Percentiles rank a stretch among this genome's conserved stretches.
Evolutionary conservation across 2,329 filamentous ascomycete genomes (phyloP).

Genomic region (Domatiomyces globalis): DNA sequence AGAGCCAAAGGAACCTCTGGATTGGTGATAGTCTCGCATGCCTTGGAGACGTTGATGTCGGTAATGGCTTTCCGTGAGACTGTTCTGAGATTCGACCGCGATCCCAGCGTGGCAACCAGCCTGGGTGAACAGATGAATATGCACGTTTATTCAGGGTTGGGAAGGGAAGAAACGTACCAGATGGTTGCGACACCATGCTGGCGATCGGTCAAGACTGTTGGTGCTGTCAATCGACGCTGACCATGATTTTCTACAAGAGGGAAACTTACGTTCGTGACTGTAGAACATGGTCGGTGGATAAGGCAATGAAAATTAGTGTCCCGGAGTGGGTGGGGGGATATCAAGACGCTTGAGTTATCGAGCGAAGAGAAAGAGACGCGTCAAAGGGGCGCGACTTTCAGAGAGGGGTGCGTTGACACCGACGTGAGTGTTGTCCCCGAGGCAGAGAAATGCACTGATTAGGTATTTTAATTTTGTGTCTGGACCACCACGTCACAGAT

Average conservation of each 20-base stretch:
- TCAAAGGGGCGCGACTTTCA: constrained; percentile 10
- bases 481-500: not conserved
- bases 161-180: constrained; percentile 47
- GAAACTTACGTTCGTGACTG: constrained; percentile 69
- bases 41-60: constrained; percentile 71
- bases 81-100: constrained; percentile 54
- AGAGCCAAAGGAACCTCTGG: constrained; percentile 79
- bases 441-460: not conserved
- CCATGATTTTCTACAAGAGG: constrained; percentile 1
- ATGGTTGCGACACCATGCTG: constrained; percentile 90
- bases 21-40: constrained; percentile 75
- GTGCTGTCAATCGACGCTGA: constrained; percentile 15
- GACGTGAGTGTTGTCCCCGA: not conserved
- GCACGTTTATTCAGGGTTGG: not conserved
- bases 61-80: constrained; percentile 77
- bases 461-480: not conserved
- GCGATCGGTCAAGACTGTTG: constrained; percentile 59
- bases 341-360: not conserved
- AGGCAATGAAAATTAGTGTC: constrained; percentile 1
- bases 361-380: constrained; percentile 12
- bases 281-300: constrained; percentile 59
- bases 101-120: constrained; percentile 80
- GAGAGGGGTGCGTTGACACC: no score
- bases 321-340: constrained; percentile 2
- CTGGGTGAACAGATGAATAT: constrained; percentile 34